phyloP scores from a whole-genome alignment of 108 stramenopile species.

The Conticribra guillardii region DNA sequence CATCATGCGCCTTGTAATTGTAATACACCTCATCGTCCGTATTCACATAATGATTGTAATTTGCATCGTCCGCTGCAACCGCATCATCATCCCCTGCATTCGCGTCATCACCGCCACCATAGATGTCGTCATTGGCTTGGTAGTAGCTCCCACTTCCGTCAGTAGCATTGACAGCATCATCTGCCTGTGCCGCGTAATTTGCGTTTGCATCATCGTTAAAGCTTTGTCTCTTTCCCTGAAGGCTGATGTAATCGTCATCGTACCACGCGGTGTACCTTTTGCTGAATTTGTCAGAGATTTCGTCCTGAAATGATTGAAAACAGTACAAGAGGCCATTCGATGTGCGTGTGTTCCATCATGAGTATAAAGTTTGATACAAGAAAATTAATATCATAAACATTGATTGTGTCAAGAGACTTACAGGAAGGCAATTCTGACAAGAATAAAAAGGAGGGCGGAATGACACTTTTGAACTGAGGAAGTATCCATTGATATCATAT shows the following conservation, averaged over 20 bases:
- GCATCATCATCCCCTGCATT: constrained; percentile 33
- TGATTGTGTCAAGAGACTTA: background rate
- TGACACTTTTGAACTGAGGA: constrained; percentile 62
- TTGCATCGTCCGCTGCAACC: constrained; percentile 20
- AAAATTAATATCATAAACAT: background rate
- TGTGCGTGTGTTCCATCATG: too few species aligned
- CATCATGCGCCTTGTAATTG: constrained; percentile 45
- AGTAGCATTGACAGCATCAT: constrained; percentile 34
- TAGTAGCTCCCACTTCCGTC: constrained; percentile 50
- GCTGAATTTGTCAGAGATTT: constrained; percentile 75
- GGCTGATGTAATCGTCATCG: constrained; percentile 81
- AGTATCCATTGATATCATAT: constrained; percentile 71
- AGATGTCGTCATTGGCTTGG: constrained; percentile 40
- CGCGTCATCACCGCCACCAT: constrained; percentile 36
- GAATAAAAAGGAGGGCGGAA: constrained; percentile 86
- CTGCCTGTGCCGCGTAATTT: constrained; percentile 35
- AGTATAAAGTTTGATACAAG: background rate
- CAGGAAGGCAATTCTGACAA: constrained; percentile 67
- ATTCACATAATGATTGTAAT: constrained; percentile 28
- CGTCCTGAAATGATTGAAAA: too few species aligned
- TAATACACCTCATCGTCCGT: constrained; percentile 44
- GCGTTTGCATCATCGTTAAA: constrained; percentile 40
- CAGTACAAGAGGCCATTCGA: too few species aligned
- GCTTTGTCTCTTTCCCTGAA: constrained; percentile 55
- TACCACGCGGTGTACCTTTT: constrained; percentile 76